These are phyloP conservation scores for Pyrus communis DNA, from an alignment of 306 rosid genomes.

Conservation along the genomic window DNA sequence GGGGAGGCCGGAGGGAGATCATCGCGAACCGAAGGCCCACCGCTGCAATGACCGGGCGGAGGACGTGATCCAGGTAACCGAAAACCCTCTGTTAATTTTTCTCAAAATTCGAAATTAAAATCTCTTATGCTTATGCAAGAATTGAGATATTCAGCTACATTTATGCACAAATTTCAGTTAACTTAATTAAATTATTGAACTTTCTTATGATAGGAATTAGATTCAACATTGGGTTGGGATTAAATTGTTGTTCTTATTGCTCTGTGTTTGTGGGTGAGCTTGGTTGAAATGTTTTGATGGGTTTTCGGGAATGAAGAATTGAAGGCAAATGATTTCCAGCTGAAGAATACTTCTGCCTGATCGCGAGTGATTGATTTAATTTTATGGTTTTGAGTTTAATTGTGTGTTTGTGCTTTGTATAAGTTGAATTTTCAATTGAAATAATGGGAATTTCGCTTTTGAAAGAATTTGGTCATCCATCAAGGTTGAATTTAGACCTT, in stretches of 20 bases:
- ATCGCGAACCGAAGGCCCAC: constrained; percentile 84
- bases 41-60: constrained; percentile 92
- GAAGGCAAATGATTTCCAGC: not conserved
- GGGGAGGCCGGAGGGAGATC: constrained; percentile 69
- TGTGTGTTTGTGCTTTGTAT: not conserved
- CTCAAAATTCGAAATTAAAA: not conserved
- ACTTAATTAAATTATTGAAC: not conserved
- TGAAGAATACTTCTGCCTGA: not conserved
- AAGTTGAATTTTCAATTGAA: not conserved
- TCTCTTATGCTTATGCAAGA: not conserved
- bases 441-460: not conserved
- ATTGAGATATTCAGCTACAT: not conserved
- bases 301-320: not conserved
- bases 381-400: not conserved
- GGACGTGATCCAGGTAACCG: constrained; percentile 70
- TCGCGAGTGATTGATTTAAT: not conserved
- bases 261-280: not conserved
- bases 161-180: not conserved
- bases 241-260: not conserved
- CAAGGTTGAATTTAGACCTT: not conserved
- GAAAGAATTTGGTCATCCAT: not conserved
- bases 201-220: not conserved
- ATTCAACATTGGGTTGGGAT: not conserved
- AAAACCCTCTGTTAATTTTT: not conserved
- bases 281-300: not conserved